Conservation (phyloP, 2,329 filamentous ascomycete species). For the Colletotrichum tofieldiae region DNA sequence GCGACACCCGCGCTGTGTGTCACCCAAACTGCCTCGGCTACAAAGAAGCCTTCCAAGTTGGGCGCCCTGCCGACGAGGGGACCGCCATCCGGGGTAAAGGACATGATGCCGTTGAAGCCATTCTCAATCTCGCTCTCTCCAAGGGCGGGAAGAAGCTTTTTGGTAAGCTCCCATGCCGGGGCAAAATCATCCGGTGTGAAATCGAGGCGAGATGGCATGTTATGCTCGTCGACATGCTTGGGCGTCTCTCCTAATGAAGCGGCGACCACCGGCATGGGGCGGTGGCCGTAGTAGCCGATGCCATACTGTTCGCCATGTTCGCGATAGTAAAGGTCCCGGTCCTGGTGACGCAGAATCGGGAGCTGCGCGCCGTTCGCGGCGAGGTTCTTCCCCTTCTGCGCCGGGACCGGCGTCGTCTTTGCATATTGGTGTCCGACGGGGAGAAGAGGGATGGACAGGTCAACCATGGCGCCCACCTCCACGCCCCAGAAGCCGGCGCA, state of each 20-base stretch:
- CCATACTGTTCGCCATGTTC: slow-evolving; percentile 75
- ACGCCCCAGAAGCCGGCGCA: slow-evolving; percentile 79
- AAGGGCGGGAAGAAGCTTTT: slow-evolving; percentile 69
- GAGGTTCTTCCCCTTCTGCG: slow-evolving; percentile 54
- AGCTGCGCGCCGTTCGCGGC: slow-evolving; percentile 65
- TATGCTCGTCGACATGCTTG: slow-evolving; percentile 67
- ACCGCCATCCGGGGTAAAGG: slow-evolving; percentile 76
- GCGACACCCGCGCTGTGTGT: slow-evolving; percentile 77
- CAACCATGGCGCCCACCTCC: slow-evolving; percentile 75
- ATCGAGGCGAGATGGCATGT: slow-evolving; percentile 75
- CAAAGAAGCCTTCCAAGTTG: slow-evolving; percentile 73
- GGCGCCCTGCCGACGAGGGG: slow-evolving; percentile 73
- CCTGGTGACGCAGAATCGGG: slow-evolving; percentile 75
- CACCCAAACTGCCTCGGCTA: slow-evolving; percentile 78
- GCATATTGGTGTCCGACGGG: slow-evolving; percentile 76
- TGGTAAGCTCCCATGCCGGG: slow-evolving; percentile 71
- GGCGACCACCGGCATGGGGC: slow-evolving; percentile 73
- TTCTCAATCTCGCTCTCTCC: slow-evolving; percentile 66
- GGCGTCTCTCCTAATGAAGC: slow-evolving; percentile 68
- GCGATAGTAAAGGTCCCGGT: slow-evolving; percentile 76
- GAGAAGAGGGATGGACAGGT: slow-evolving; percentile 69
- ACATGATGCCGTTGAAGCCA: slow-evolving; percentile 78
- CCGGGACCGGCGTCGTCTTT: slow-evolving; percentile 70
- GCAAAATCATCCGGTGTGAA: slow-evolving; percentile 75
- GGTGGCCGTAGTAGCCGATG: slow-evolving; percentile 76